Evolutionary conservation across 176 grass and related monocot species (phyloP), one percentile per base, ranked within the genome.

Genomic region (Musa itinerans): DNA sequence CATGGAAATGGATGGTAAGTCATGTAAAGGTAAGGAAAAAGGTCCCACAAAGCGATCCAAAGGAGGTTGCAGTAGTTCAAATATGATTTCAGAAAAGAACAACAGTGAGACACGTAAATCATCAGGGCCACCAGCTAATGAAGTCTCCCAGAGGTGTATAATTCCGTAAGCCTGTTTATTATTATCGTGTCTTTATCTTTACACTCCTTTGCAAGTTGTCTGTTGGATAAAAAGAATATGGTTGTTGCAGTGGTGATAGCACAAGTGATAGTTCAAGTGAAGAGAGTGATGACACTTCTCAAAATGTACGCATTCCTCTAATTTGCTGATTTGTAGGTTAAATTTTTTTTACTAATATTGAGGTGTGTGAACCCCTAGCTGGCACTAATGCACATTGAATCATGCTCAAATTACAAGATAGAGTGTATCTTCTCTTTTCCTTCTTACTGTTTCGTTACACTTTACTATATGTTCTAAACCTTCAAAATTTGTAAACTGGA

Each of bases 61-160:
- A 89, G 87, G 83, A 82, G 90, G 87, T 92, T 96, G 89, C 84
- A 91, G 95, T 70, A 99, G 95, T 86, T 83, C 93, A 81, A 94
- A 89, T 61, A 99, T 94, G 86, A 87, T 94, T 88, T 86, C 84
- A 54, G 89, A 90, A 76, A 92, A 88, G 85, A 90, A 85, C 56
- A 76, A 79, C 50, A 72, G 24, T 50, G 87, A 88, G 83, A 83
- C 79, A 65, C 79, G 83, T 82, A 94, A 88, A 79, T 83, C 78
- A 52, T 94, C 84, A 43, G 95, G 91, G 69, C 67, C 90, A 75
- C 85, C 90, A 72, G 81, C 86, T 22, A 99, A 89, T 78, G 88
- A 85, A 76, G 79, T 68, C 63, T 94, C 88, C 66, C 82, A 80
- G 67, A 99, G 95, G 95, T 99, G 82, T 79, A 81, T 91, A 72